Evolutionary conservation across 192 early-diverging fungal species (phyloP).

Genomic region (Linnemannia exigua): DNA sequence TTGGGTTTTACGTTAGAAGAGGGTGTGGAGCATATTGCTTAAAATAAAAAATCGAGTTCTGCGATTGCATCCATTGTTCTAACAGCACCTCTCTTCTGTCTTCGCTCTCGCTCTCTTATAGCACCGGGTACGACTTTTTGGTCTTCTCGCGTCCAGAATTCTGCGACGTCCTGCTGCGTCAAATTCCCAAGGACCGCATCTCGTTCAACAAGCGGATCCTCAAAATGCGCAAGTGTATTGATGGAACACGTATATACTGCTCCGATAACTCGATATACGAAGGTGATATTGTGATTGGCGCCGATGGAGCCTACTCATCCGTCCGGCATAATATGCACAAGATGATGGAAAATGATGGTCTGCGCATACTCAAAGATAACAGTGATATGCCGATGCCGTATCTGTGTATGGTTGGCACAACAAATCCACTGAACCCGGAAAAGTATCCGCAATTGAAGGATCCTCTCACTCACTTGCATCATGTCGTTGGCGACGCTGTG

Average conservation of each 20-base stretch:
- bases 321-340: constrained; percentile 23
- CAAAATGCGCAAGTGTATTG: background rate
- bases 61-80: background rate
- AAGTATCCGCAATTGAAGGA: constrained; percentile 21
- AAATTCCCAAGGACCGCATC: constrained; percentile 10
- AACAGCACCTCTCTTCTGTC: background rate
- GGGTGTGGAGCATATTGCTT: too few relatives aligned
- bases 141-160: constrained; percentile 37
- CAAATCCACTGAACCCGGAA: constrained; percentile 13
- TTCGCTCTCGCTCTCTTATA: background rate
- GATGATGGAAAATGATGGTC: background rate
- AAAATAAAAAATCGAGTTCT: background rate
- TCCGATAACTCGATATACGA: constrained; percentile 24
- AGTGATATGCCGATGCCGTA: constrained; percentile 12
- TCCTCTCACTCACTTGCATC: constrained; percentile 9
- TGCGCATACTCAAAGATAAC: background rate
- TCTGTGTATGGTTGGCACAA: constrained; percentile 34
- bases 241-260: constrained; percentile 13
- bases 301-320: constrained; percentile 25
- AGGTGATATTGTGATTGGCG: constrained; percentile 36
- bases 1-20: too few relatives aligned
- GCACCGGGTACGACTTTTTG: constrained; percentile 10
- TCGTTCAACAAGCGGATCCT: constrained; percentile 25
- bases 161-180: constrained; percentile 16
- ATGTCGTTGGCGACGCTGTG: constrained; percentile 13